Percentiles rank a stretch among this genome's conserved stretches.
Conservation (phyloP, 495 filamentous ascomycete species). For the Physcia stellaris region DNA sequence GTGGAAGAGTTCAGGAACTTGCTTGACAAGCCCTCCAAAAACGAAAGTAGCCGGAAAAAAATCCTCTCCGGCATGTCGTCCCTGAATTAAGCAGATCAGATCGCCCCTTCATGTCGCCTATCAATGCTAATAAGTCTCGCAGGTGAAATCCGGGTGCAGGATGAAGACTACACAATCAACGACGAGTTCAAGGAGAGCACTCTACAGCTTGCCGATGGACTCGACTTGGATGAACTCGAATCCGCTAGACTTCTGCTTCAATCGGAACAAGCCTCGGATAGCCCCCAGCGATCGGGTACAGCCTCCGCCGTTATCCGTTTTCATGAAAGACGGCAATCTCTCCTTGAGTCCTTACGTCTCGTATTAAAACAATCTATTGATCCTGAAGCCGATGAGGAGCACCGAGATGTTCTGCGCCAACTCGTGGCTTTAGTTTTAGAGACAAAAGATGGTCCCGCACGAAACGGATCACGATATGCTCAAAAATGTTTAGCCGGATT, state of each 20-base stretch:
- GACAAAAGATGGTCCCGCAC: slow-evolving; percentile 27
- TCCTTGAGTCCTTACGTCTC: slow-evolving; percentile 72
- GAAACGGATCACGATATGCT: slow-evolving; percentile 40
- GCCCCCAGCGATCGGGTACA: slow-evolving; percentile 52
- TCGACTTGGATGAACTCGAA: slow-evolving; percentile 80
- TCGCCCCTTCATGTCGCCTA: slow-evolving; percentile 23
- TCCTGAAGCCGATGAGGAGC: slow-evolving; percentile 34
- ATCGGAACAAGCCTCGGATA: slow-evolving; percentile 47
- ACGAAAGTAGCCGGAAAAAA: slow-evolving; percentile 47
- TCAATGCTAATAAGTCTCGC: slow-evolving; percentile 4
- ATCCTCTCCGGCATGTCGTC: slow-evolving; percentile 37
- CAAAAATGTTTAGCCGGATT: slow-evolving; percentile 60
- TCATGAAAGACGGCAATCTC: slow-evolving; percentile 61
- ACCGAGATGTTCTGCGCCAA: slow-evolving; percentile 28
- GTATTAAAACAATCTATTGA: slow-evolving; percentile 51
- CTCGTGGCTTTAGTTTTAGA: slow-evolving; percentile 30
- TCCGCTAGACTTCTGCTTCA: slow-evolving; percentile 60
- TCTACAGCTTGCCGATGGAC: slow-evolving; percentile 66
- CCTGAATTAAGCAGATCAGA: background rate
- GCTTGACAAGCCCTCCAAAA: slow-evolving; percentile 60
- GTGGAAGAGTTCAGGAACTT: slow-evolving; percentile 62
- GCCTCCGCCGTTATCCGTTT: slow-evolving; percentile 70
- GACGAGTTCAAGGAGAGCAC: slow-evolving; percentile 70
- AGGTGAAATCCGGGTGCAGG: slow-evolving; percentile 61
- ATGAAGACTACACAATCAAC: slow-evolving; percentile 69